phyloP scores from a whole-genome alignment of 2,329 filamentous ascomycete genomes.

The Parascedosporium putredinis region DNA sequence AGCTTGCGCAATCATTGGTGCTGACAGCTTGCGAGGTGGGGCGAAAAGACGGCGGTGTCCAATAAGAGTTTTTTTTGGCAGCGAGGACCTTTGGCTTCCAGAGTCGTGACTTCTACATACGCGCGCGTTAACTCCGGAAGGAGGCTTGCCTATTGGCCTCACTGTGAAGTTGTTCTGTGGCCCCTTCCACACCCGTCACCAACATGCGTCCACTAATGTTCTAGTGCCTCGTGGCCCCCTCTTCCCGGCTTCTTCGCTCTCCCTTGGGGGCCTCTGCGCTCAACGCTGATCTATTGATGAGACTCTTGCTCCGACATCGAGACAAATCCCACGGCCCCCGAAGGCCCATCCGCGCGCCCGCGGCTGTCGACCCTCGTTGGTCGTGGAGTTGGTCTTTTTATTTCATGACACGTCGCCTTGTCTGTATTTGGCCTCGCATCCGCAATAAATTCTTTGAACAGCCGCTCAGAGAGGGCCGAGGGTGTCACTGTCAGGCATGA shows the following conservation, averaged over 20 bases:
- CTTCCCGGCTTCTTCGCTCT: neutral
- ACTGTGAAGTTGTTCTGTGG: neutral
- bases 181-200: neutral
- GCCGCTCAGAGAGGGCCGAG: neutral
- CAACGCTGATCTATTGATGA: too few species aligned
- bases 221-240: neutral
- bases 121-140: neutral
- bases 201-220: neutral
- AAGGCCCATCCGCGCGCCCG: conserved; percentile 1
- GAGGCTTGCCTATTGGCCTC: neutral
- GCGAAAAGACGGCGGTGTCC: too few species aligned
- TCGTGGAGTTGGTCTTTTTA: neutral
- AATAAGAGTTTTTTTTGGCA: neutral
- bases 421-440: too few species aligned
- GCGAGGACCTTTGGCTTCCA: too few species aligned
- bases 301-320: too few species aligned
- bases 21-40: neutral
- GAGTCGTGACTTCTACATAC: neutral
- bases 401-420: neutral
- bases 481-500: neutral
- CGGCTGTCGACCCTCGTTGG: neutral
- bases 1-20: neutral
- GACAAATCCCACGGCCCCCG: too few species aligned
- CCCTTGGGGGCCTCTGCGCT: neutral
- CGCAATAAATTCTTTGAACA: neutral